phyloP scores from a whole-genome alignment of 768 basidiomycete species.

The Suillus subaureus region DNA sequence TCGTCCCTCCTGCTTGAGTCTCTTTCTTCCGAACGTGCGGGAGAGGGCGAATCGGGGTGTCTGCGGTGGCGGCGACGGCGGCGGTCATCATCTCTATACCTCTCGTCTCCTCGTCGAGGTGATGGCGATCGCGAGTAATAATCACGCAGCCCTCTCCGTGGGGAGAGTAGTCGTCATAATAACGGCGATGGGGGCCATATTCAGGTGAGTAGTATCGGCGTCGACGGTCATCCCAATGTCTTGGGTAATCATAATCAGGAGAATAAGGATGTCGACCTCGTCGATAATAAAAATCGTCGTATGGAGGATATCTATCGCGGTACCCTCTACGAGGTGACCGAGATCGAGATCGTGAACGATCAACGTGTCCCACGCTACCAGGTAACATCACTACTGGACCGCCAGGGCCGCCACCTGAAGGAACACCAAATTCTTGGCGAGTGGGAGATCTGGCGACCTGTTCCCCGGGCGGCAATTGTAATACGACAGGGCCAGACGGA shows the following conservation, averaged over 20 bases:
- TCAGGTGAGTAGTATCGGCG: slow-evolving; percentile 17
- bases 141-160: not conserved
- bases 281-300: slow-evolving; percentile 8
- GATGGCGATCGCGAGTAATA: slow-evolving; percentile 5
- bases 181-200: slow-evolving; percentile 11
- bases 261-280: slow-evolving; percentile 13
- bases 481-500: slow-evolving; percentile 27
- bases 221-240: slow-evolving; percentile 7
- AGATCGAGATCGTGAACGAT: slow-evolving; percentile 14
- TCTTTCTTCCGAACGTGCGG: not conserved
- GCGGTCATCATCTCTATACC: not conserved
- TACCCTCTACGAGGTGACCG: slow-evolving; percentile 21
- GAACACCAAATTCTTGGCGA: slow-evolving; percentile 23
- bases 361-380: slow-evolving; percentile 14
- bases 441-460: slow-evolving; percentile 25
- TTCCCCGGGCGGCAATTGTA: slow-evolving; percentile 17
- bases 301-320: slow-evolving; percentile 10
- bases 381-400: slow-evolving; percentile 8
- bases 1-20: slow-evolving; percentile 6
- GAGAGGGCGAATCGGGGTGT: not conserved
- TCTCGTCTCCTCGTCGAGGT: not conserved
- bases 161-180: slow-evolving; percentile 14
- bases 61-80: not conserved
- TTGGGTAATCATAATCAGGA: slow-evolving; percentile 3
- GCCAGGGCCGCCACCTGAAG: slow-evolving; percentile 11